phyloP scores from a whole-genome alignment of 176 grass and related monocot species.

The Zizania latifolia region DNA sequence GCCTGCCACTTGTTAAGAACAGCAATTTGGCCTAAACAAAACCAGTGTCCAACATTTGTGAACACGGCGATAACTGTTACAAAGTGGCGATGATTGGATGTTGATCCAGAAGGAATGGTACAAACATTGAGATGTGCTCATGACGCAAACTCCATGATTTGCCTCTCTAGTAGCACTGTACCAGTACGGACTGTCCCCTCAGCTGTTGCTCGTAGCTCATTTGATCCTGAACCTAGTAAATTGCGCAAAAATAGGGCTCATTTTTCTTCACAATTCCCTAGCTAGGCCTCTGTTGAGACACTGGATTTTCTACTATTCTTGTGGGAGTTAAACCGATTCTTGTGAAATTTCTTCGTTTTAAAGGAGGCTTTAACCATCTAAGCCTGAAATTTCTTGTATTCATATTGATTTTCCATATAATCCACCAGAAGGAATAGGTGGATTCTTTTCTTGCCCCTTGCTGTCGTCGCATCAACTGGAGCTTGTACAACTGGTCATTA shows the following conservation, averaged over 20 bases:
- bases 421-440: background rate
- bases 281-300: too few species aligned
- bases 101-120: constrained; percentile 19
- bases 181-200: background rate
- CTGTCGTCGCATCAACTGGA: background rate
- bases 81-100: constrained; percentile 29
- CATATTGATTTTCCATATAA: background rate
- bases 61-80: background rate
- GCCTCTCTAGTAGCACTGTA: background rate
- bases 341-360: too few species aligned
- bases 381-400: background rate
- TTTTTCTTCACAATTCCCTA: too few species aligned
- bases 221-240: too few species aligned
- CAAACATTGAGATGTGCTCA: constrained; percentile 24
- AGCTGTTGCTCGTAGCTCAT: background rate
- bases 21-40: background rate
- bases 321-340: too few species aligned
- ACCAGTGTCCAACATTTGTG: background rate
- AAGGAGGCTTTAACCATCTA: too few species aligned
- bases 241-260: too few species aligned
- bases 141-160: background rate
- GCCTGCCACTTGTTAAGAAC: background rate
- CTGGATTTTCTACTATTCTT: too few species aligned
- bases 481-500: background rate
- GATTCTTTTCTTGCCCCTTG: background rate